phyloP scores from a whole-genome alignment of 179 eudicot species.

The Carnegiea gigantea region DNA sequence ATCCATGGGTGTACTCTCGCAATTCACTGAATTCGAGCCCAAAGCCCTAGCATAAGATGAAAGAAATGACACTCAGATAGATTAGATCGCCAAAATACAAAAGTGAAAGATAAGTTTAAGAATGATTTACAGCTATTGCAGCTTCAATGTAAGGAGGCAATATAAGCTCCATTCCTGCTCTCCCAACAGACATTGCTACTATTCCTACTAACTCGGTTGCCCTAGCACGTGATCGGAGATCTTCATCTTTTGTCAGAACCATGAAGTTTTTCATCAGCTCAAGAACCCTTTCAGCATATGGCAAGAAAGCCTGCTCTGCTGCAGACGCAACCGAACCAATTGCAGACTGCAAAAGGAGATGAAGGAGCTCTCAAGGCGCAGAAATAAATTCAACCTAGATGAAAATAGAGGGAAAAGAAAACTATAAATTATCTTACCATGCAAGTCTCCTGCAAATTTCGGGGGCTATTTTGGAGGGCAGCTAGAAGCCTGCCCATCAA shows the following conservation, averaged over 20 bases:
- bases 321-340: slow-evolving; percentile 98
- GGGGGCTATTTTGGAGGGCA: slow-evolving; percentile 78
- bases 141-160: slow-evolving; percentile 96
- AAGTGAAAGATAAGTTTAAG: neutral
- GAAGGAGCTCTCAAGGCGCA: slow-evolving; percentile 14
- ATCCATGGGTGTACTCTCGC: slow-evolving; percentile 95
- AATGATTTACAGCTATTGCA: slow-evolving; percentile 70
- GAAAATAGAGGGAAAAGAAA: neutral
- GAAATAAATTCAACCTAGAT: slow-evolving; percentile 10
- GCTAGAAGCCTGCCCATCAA: slow-evolving; percentile 79
- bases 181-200: slow-evolving; percentile 91
- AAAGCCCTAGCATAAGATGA: slow-evolving; percentile 58
- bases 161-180: slow-evolving; percentile 85
- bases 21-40: slow-evolving; percentile 90
- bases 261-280: slow-evolving; percentile 89
- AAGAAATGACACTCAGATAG: slow-evolving; percentile 6
- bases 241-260: slow-evolving; percentile 91
- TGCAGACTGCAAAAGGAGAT: slow-evolving; percentile 66
- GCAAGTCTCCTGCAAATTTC: slow-evolving; percentile 96
- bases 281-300: slow-evolving; percentile 93
- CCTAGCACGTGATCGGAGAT: slow-evolving; percentile 85
- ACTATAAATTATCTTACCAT: slow-evolving; percentile 52
- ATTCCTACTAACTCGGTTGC: slow-evolving; percentile 98
- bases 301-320: slow-evolving; percentile 88
- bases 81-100: slow-evolving; percentile 12